These are phyloP conservation scores for Capillidium heterosporum DNA, from an alignment of 371 early-diverging fungal genomes.

Conservation along the genomic window DNA sequence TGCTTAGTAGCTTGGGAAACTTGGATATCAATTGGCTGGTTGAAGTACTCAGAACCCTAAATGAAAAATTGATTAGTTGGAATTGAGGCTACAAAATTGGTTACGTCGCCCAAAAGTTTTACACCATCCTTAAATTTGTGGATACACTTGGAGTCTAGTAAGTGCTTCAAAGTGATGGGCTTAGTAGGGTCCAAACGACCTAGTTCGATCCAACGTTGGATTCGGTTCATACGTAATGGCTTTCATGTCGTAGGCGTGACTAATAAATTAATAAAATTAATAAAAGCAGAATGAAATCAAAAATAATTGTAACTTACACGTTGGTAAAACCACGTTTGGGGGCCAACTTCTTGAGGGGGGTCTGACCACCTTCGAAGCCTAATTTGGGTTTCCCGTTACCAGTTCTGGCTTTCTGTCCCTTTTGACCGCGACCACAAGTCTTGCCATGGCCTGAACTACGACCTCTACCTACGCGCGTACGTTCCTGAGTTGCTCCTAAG, in stretches of 20 bases:
- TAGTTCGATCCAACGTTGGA: conserved; percentile 79
- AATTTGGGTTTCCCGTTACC: conserved; percentile 60
- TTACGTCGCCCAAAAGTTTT: conserved; percentile 59
- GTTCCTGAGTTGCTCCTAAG: conserved; percentile 14
- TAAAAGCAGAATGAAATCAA: neutral
- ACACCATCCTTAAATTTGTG: conserved; percentile 74
- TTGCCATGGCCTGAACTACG: conserved; percentile 74
- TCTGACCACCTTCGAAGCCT: conserved; percentile 91
- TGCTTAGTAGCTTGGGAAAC: conserved; percentile 64
- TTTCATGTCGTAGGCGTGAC: conserved; percentile 43
- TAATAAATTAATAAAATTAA: conserved; percentile 10
- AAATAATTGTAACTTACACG: conserved; percentile 19
- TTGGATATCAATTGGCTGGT: conserved; percentile 54
- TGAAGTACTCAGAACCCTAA: conserved; percentile 45
- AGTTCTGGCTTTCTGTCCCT: conserved; percentile 77
- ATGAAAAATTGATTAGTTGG: neutral
- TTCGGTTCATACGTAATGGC: conserved; percentile 66
- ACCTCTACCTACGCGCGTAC: conserved; percentile 66
- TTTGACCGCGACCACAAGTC: conserved; percentile 82
- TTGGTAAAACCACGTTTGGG: conserved; percentile 85
- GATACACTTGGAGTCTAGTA: conserved; percentile 53
- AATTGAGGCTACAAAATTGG: conserved; percentile 5
- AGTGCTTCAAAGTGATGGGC: conserved; percentile 67
- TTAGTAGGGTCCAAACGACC: conserved; percentile 69
- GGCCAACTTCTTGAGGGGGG: conserved; percentile 58